Evolutionary conservation across 2,329 filamentous ascomycete genomes (phyloP), one percentile per base, ranked within the genome.

Genomic region (Aureobasidium pullulans): DNA sequence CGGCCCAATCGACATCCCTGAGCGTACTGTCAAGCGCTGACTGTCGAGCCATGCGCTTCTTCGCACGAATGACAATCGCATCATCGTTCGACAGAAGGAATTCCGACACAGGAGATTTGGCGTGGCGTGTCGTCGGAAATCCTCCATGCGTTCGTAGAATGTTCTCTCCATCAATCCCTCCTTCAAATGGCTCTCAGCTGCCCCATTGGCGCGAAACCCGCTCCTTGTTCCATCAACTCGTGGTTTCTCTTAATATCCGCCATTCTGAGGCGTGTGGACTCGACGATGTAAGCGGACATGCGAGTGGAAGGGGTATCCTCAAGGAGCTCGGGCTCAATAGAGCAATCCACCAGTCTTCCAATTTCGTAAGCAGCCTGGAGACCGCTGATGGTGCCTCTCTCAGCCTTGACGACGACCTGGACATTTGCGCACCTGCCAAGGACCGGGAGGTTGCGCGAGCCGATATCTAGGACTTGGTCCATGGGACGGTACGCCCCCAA

Each of bases 61-160:
- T 76, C 6, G 77, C 77, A 43, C 77, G 74, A 10, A 81, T 74
- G 0, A 84, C 73, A n/a, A 78, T 71, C 1, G 76, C 75, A 62
- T 86, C 81, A 32, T 84, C 80, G 1, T 78, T 72, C 1, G 78
- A 71, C 1, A 86, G 71, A 0, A 90, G 73, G 66, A 89, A 89
- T 0, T 79, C 75, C 1, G 83, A 81, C 1, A 86, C 77, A 0
- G 85, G 79, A 1, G 82, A 81, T 50, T 84, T 87, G n/a, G 84
- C 83, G 9, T 87, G n/a, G 84, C 83, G 9, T 72, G 74, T 10
- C 85, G 79, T 62, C 79, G 70, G 52, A 87, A 76, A 0, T 67
- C 54, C 1, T 62, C 60, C 70, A 88, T 77, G 0, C 75, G 62
- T 0, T 66, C 47, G 2, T 68, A 62, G 82, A 61, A 64, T 23